These are phyloP conservation scores for Picochlorum sp. DNA, from an alignment of 139 green algal species.

Conservation along the genomic window DNA sequence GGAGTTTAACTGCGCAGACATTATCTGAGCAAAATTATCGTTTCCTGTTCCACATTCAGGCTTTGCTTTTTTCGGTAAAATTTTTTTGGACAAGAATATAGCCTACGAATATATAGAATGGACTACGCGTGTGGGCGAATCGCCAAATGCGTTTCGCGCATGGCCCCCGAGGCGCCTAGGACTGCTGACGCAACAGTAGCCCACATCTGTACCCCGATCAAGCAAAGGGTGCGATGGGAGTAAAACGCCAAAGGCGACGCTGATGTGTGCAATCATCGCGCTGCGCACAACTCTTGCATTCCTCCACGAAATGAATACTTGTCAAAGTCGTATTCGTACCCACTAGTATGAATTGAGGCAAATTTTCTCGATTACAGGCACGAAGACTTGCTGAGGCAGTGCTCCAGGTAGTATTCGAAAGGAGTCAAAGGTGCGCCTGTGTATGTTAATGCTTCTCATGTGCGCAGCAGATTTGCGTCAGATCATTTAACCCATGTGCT, in stretches of 20 bases:
- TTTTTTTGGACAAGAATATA: background rate
- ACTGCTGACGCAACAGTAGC: background rate
- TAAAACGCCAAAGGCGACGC: background rate
- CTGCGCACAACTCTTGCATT: constrained; percentile 1
- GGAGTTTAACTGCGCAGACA: background rate
- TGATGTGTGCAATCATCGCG: background rate
- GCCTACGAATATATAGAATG: background rate
- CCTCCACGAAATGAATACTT: background rate
- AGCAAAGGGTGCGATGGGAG: background rate
- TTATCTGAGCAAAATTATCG: background rate
- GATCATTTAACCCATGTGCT: background rate
- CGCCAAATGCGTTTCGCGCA: background rate
- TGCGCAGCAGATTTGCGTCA: background rate
- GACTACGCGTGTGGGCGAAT: background rate
- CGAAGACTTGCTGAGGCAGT: background rate
- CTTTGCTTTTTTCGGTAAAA: background rate
- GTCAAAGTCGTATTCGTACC: background rate
- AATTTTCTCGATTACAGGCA: background rate
- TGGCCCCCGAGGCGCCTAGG: background rate
- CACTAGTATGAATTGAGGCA: background rate
- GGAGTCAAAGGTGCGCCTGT: constrained; percentile 2
- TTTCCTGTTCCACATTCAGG: background rate
- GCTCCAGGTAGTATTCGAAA: background rate
- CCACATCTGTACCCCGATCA: background rate
- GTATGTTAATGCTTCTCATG: background rate